Conservation (phyloP, 192 early-diverging fungal species). For the Entomortierella lignicola region DNA sequence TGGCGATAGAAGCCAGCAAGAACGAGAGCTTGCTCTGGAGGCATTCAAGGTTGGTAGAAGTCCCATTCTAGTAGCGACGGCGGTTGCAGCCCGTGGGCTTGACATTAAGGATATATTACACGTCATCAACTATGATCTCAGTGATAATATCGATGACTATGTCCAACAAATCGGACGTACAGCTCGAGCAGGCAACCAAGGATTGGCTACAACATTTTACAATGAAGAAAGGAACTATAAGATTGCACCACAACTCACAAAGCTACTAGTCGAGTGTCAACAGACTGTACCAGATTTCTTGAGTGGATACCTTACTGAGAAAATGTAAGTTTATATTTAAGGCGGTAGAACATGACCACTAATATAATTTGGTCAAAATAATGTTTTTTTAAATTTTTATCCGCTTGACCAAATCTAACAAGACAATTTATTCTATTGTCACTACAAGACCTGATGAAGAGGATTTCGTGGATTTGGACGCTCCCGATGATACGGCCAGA, state of each 20-base stretch:
- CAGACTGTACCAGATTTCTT: slow-evolving; percentile 71
- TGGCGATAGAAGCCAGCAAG: slow-evolving; percentile 84
- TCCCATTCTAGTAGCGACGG: slow-evolving; percentile 85
- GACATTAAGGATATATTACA: slow-evolving; percentile 88
- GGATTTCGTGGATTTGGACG: slow-evolving; percentile 10
- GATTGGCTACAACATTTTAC: slow-evolving; percentile 69
- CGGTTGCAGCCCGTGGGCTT: slow-evolving; percentile 86
- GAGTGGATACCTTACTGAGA: slow-evolving; percentile 6
- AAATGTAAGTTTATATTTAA: slow-evolving; percentile 15
- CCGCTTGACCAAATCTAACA: neutral
- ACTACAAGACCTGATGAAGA: slow-evolving; percentile 6
- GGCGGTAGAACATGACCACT: neutral
- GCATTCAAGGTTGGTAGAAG: slow-evolving; percentile 72
- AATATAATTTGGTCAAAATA: neutral
- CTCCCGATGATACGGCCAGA: neutral
- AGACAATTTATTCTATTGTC: neutral
- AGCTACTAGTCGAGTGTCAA: slow-evolving; percentile 63
- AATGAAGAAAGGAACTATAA: slow-evolving; percentile 54
- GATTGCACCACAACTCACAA: slow-evolving; percentile 61
- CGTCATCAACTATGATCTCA: slow-evolving; percentile 90
- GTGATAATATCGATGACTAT: slow-evolving; percentile 86
- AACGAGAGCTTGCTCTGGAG: slow-evolving; percentile 80
- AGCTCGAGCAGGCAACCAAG: slow-evolving; percentile 70
- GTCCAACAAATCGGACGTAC: slow-evolving; percentile 87
- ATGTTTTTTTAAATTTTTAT: neutral